Conservation (phyloP, 2,329 filamentous ascomycete species). For the Aureobasidium melanogenum region DNA sequence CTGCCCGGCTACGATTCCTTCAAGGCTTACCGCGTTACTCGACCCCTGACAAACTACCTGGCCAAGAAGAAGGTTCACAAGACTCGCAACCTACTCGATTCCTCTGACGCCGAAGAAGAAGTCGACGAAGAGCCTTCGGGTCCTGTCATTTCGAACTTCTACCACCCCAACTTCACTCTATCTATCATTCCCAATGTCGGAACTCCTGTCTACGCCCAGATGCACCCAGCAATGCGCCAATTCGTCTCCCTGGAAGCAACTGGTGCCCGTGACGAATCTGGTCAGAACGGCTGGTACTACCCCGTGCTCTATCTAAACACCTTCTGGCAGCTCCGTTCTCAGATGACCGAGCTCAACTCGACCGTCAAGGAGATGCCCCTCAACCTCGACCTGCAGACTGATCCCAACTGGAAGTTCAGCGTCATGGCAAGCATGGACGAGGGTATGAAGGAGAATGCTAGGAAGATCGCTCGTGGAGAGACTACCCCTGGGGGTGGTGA, state of each 20-base stretch:
- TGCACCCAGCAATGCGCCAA: constrained; percentile 67
- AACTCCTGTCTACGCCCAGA: constrained; percentile 53
- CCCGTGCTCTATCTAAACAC: constrained; percentile 88
- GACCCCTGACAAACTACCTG: constrained; percentile 81
- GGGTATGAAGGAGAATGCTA: constrained; percentile 73
- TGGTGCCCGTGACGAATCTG: constrained; percentile 71
- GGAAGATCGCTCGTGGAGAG: constrained; percentile 66
- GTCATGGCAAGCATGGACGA: constrained; percentile 77
- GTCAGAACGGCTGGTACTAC: constrained; percentile 88
- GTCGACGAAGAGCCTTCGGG: constrained; percentile 46
- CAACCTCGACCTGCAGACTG: constrained; percentile 73
- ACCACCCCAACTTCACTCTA: constrained; percentile 89
- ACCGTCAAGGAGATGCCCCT: constrained; percentile 76
- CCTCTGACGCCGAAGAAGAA: constrained; percentile 40
- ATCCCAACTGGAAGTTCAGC: constrained; percentile 82
- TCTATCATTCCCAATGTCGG: constrained; percentile 78
- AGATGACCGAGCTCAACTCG: constrained; percentile 87
- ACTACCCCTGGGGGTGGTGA: constrained; percentile 70
- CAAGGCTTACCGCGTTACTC: constrained; percentile 73
- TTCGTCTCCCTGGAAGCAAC: constrained; percentile 72
- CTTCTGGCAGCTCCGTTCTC: constrained; percentile 88
- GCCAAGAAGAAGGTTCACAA: constrained; percentile 85
- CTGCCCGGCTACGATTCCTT: constrained; percentile 61
- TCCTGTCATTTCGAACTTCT: constrained; percentile 74
- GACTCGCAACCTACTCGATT: constrained; percentile 70